A percentile compares a stretch with the other conserved stretches of the same genome.
phyloP scores from a whole-genome alignment of 2,329 filamentous ascomycete species.

The Camillea tinctor region DNA sequence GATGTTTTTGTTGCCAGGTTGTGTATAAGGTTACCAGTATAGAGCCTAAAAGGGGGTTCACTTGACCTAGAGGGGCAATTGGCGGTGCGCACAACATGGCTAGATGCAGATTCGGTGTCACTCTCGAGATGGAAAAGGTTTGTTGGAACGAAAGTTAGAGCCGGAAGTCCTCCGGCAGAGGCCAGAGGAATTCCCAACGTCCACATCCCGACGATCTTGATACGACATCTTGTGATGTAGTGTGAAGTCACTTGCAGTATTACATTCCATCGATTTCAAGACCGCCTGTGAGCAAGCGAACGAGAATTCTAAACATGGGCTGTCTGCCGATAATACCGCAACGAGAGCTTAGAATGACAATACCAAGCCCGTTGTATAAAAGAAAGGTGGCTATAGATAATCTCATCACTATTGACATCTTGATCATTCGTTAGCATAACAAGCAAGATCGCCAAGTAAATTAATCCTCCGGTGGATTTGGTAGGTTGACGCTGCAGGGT shows the following conservation, averaged over 20 bases:
- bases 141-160: neutral
- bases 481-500: neutral
- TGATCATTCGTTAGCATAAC: neutral
- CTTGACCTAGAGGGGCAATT: neutral
- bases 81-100: neutral
- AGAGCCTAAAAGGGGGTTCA: neutral
- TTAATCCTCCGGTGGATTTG: neutral
- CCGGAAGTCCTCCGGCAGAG: neutral
- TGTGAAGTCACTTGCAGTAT: neutral
- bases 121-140: neutral
- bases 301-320: neutral
- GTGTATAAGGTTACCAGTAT: neutral
- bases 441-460: neutral
- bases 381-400: neutral
- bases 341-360: neutral
- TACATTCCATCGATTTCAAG: neutral
- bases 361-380: neutral
- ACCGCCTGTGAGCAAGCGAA: neutral
- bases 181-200: neutral
- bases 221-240: neutral
- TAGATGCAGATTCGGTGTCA: neutral
- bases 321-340: neutral
- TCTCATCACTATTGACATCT: neutral
- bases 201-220: neutral
- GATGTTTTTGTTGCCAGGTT: no score